These are phyloP conservation scores for Cryomyces minteri DNA, from an alignment of 495 filamentous ascomycete genomes.

Conservation along the genomic window DNA sequence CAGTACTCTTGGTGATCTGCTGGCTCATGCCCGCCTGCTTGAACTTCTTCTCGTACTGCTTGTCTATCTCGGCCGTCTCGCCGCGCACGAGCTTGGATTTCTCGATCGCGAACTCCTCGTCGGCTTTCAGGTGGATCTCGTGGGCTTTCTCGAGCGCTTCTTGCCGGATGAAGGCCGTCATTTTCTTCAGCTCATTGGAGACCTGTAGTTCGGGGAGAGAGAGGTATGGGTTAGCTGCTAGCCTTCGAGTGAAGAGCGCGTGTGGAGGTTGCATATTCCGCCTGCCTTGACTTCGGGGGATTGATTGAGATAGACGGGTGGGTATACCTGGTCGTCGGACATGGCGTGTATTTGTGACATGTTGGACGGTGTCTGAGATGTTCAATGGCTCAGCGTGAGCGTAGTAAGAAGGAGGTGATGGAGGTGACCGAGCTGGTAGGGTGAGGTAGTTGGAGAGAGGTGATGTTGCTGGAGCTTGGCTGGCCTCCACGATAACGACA, in stretches of 20 bases:
- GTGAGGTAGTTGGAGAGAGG: background rate
- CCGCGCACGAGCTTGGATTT: constrained; percentile 95
- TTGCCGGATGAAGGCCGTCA: constrained; percentile 99
- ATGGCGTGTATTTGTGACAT: constrained; percentile 90
- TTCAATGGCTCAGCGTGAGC: background rate
- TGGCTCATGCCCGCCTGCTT: constrained; percentile 93
- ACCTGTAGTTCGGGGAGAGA: constrained; percentile 35
- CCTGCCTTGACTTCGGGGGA: too few species aligned
- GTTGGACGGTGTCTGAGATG: constrained; percentile 19
- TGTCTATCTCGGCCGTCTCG: constrained; percentile 84
- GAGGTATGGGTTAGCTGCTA: background rate
- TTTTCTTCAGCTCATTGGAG: constrained; percentile 90
- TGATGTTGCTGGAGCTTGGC: background rate
- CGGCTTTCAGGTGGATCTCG: constrained; percentile 93
- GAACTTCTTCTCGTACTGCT: constrained; percentile 88
- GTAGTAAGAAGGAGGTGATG: background rate
- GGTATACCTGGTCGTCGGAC: constrained; percentile 81
- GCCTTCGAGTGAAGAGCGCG: constrained; percentile 2
- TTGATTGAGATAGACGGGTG: background rate
- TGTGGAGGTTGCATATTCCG: too few species aligned
- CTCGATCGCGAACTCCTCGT: constrained; percentile 96
- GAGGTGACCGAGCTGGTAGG: background rate
- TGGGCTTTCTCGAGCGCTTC: constrained; percentile 92
- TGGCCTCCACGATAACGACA: too few species aligned
- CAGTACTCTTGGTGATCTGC: constrained; percentile 87